Evolutionary conservation across 2,329 filamentous ascomycete genomes (phyloP).

Genomic region (Penicillium digitatum): DNA sequence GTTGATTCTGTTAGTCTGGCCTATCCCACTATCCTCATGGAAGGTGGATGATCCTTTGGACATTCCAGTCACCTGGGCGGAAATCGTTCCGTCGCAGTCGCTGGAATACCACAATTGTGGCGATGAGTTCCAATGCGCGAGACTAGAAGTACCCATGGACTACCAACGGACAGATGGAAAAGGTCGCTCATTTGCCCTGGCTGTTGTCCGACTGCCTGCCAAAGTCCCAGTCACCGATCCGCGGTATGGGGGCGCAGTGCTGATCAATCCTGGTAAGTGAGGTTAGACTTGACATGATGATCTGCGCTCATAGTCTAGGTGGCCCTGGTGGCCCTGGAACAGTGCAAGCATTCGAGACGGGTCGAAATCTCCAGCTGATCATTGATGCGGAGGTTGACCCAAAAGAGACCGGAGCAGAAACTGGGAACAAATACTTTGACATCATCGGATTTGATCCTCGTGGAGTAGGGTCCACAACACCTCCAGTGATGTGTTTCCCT

Average conservation of each 20-base stretch:
- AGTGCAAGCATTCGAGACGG: conserved; percentile 29
- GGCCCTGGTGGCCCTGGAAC: conserved; percentile 47
- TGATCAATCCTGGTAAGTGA: conserved; percentile 45
- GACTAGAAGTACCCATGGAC: conserved; percentile 49
- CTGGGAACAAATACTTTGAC: conserved; percentile 34
- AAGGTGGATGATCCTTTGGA: background rate
- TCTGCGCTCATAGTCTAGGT: conserved; percentile 20
- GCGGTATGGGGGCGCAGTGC: conserved; percentile 46
- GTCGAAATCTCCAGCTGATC: conserved; percentile 37
- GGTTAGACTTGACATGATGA: conserved; percentile 2
- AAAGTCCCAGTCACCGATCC: conserved; percentile 40
- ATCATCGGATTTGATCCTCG: conserved; percentile 47
- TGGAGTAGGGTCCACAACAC: conserved; percentile 42
- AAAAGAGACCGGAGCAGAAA: background rate
- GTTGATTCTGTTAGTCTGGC: conserved; percentile 3
- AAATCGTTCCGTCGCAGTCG: conserved; percentile 28
- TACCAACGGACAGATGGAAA: conserved; percentile 38
- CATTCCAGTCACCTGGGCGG: conserved; percentile 13
- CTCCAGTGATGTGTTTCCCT: conserved; percentile 41
- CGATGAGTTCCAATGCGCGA: conserved; percentile 48
- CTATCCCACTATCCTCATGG: background rate
- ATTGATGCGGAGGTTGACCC: conserved; percentile 34
- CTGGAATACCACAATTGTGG: conserved; percentile 44
- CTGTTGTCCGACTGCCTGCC: conserved; percentile 48
- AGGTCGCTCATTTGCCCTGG: conserved; percentile 39